A percentile compares a stretch with the other conserved stretches of the same genome.
phyloP scores from a whole-genome alignment of 208 protist species.

The Acanthamoeba castellanii region DNA sequence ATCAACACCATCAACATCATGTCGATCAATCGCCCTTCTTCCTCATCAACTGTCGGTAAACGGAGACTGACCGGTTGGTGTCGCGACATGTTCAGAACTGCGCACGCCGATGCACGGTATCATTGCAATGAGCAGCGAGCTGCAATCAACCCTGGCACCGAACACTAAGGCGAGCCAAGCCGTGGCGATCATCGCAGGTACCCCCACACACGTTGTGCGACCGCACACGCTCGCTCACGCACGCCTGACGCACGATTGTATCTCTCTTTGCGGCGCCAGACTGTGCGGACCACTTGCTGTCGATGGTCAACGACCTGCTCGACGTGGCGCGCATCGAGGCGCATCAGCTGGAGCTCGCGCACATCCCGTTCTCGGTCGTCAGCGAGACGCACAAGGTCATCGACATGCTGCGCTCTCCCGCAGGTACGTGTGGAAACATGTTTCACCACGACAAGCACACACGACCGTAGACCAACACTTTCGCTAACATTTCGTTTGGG shows the following conservation, averaged over 20 bases:
- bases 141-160: not conserved
- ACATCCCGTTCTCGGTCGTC: not conserved
- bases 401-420: not conserved
- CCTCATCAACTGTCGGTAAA: not conserved
- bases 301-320: constrained; percentile 56
- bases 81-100: not conserved
- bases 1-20: not conserved
- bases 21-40: not conserved
- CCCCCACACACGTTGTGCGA: not conserved
- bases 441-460: not conserved
- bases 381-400: not conserved
- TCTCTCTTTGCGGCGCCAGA: not conserved
- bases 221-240: not conserved
- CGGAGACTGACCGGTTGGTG: not conserved
- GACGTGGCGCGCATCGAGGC: constrained; percentile 47
- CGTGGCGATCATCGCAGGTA: constrained; percentile 4
- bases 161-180: not conserved
- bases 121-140: constrained; percentile 50
- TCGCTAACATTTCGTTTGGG: not conserved
- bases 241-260: not conserved
- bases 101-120: constrained; percentile 70
- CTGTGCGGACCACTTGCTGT: constrained; percentile 59
- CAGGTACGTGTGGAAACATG: not conserved
- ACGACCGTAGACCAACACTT: not conserved
- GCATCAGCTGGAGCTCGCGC: not conserved